Evolutionary conservation across 305 asterid species (phyloP).

Genomic region (Caryopteris hybrid): DNA sequence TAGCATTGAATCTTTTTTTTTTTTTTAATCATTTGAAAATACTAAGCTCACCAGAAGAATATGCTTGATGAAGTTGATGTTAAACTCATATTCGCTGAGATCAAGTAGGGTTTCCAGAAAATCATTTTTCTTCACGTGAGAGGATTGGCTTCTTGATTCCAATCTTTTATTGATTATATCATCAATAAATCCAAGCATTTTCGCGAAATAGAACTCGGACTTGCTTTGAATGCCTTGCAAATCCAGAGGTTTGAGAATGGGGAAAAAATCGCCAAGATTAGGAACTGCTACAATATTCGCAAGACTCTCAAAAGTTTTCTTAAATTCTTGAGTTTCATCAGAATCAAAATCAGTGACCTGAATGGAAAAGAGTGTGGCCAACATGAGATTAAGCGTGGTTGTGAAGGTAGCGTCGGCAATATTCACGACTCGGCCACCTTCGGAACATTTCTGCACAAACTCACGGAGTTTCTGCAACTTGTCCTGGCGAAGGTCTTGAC

Average conservation of each 20-base stretch:
- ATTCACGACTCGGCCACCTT: background rate
- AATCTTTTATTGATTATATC: background rate
- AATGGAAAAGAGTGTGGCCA: slow-evolving; percentile 6
- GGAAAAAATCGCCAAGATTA: slow-evolving; percentile 1
- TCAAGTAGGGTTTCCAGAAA: background rate
- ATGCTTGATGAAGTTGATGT: background rate
- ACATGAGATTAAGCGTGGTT: slow-evolving; percentile 18
- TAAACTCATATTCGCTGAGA: background rate
- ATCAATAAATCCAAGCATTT: background rate
- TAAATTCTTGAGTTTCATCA: background rate
- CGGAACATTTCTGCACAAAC: background rate
- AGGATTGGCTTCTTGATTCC: background rate
- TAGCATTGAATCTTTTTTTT: background rate
- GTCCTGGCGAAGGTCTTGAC: background rate
- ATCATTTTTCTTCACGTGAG: background rate
- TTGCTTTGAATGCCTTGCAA: slow-evolving; percentile 1
- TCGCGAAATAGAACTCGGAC: background rate
- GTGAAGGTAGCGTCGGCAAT: background rate
- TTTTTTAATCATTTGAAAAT: too few relatives aligned
- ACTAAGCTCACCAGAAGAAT: background rate
- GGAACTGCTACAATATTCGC: background rate
- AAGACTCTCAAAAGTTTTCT: background rate
- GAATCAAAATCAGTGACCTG: slow-evolving; percentile 7
- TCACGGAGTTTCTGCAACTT: slow-evolving; percentile 3
- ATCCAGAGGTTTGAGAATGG: background rate